Evolutionary conservation across 2,329 filamentous ascomycete genomes (phyloP).

Genomic region (Xylariaceae sp.): DNA sequence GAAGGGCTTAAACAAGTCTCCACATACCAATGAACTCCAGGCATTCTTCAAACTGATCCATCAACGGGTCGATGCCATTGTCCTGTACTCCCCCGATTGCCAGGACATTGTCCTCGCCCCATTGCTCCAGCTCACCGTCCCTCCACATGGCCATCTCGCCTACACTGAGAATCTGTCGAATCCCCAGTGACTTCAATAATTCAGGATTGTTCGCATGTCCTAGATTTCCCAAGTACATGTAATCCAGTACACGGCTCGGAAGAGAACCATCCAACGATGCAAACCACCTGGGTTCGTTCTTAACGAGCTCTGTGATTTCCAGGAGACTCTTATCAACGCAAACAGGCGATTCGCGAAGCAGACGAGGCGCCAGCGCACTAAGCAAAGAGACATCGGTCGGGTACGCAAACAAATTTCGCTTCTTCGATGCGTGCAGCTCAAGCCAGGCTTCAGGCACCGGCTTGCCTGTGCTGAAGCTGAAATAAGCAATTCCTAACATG

Average conservation of each 20-base stretch:
- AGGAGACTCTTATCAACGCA: slow-evolving; percentile 43
- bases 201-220: slow-evolving; percentile 92
- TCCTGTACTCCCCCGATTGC: slow-evolving; percentile 86
- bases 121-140: slow-evolving; percentile 63
- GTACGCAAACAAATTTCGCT: slow-evolving; percentile 95
- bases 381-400: slow-evolving; percentile 82
- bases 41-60: slow-evolving; percentile 78
- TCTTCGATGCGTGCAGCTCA: slow-evolving; percentile 71
- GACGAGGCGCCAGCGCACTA: slow-evolving; percentile 68
- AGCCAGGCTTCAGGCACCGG: slow-evolving; percentile 85
- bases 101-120: slow-evolving; percentile 75
- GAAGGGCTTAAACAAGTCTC: too few relatives aligned
- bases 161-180: slow-evolving; percentile 83
- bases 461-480: slow-evolving; percentile 82
- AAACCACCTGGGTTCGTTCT: slow-evolving; percentile 73
- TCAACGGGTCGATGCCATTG: slow-evolving; percentile 92
- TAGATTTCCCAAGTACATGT: slow-evolving; percentile 95
- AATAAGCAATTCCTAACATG: slow-evolving; percentile 84
- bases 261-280: slow-evolving; percentile 81
- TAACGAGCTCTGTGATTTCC: slow-evolving; percentile 49
- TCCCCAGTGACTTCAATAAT: slow-evolving; percentile 73
- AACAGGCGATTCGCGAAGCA: slow-evolving; percentile 67
- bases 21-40: slow-evolving; percentile 84
- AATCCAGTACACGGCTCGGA: slow-evolving; percentile 81
- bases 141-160: slow-evolving; percentile 85